Percentiles rank a stretch among this genome's conserved stretches.
These are phyloP conservation scores for Digitaria exilis DNA, from an alignment of 202 grass and related monocot species.

Conservation along the genomic window DNA sequence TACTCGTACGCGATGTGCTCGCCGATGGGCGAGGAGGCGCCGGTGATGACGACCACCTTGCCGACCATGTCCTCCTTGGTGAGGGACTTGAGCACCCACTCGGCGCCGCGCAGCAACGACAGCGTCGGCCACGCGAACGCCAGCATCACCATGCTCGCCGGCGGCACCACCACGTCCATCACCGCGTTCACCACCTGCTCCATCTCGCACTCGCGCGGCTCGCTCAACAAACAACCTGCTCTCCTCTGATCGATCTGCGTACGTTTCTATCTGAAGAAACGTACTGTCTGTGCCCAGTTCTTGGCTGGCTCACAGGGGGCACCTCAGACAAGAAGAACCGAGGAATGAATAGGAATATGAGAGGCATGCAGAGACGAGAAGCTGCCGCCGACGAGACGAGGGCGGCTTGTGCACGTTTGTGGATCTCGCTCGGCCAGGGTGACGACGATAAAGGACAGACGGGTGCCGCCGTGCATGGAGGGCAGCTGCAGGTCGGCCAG, in stretches of 20 bases:
- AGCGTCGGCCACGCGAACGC: slow-evolving; percentile 91
- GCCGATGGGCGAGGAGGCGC: slow-evolving; percentile 82
- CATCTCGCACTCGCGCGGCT: slow-evolving; percentile 10
- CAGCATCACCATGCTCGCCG: slow-evolving; percentile 92
- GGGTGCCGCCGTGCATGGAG: slow-evolving; percentile 26
- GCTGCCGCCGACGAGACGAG: background rate
- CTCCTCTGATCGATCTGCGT: background rate
- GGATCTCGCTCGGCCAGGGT: background rate
- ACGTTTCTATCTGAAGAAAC: background rate
- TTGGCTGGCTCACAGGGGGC: background rate
- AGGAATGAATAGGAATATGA: background rate
- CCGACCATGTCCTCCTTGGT: slow-evolving; percentile 65
- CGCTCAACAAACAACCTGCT: background rate
- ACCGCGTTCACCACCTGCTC: slow-evolving; percentile 56
- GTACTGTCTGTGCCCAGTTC: background rate
- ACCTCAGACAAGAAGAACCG: background rate
- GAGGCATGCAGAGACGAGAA: background rate
- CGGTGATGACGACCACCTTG: slow-evolving; percentile 87
- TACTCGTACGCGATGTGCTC: slow-evolving; percentile 97
- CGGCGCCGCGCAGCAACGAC: slow-evolving; percentile 59
- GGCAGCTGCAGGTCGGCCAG: slow-evolving; percentile 46
- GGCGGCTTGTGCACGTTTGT: background rate
- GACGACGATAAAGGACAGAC: slow-evolving; percentile 22
- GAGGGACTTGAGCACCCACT: slow-evolving; percentile 67
- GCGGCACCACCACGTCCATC: slow-evolving; percentile 81